Evolutionary conservation across 208 protist genomes (phyloP), one percentile per base, ranked within the genome.

Genomic region (Crithidia expoeki): DNA sequence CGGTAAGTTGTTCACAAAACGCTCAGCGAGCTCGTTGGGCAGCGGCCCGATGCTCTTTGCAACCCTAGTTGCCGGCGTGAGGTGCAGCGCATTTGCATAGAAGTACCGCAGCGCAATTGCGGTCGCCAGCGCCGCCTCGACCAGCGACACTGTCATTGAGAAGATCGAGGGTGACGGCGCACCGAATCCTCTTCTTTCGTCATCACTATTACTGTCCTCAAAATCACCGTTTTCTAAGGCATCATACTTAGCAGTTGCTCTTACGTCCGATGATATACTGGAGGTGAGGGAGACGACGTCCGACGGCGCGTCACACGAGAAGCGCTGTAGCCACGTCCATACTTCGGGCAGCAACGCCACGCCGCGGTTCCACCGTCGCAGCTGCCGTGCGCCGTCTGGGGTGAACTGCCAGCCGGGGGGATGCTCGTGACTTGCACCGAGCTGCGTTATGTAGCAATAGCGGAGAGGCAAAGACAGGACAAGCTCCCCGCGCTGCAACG

Each of bases 21-120:
- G 51, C 34, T 94, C 87, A 3, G 81, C 78, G 4, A 77, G 19
- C 32, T 46, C 53, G 53, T 69, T 44, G 17, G 77, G 70, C 5
- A 56, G 28, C 4, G 73, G 58, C 2, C 73, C 79, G 19, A 85
- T 27, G 36, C 32, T 12, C 32, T 79, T 49, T 5, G 57, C 11
- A 0, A 30, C 28, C 4, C 78, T 61, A 23, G 69, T 68, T n/a
- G 53, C 19, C 12, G 32, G 11, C 7, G 55, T 47, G 27, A 84
- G 62, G 17, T 66, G 50, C 21, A 89, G 42, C 2, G 64, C 66
- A 17, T 53, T 44, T 2, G 51, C 12, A 64, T 82, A 94, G 72
- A 96, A 96, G 68, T 90, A 93, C 28, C 87, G 92, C 21, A 94
- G 50, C 1, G 87, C 85, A 2, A 89, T 72, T 23, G 74, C 75